These are phyloP conservation scores for Phyllosticta citrichinensis DNA, from an alignment of 2,329 filamentous ascomycete species.

Conservation along the genomic window DNA sequence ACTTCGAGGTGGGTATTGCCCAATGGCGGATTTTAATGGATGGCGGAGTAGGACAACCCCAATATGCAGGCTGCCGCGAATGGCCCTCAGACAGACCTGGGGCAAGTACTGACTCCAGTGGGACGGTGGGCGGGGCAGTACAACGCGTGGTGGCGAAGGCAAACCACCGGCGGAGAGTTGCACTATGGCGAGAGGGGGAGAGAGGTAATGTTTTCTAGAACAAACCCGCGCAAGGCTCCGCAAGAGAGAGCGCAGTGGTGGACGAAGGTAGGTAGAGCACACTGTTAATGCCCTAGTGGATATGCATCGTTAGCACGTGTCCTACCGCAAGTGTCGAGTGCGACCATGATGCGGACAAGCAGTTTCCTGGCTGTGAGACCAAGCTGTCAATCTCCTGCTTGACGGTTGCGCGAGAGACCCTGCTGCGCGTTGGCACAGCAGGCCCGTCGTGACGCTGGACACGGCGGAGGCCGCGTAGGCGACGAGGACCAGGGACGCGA, in stretches of 20 bases:
- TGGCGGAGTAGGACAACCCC: constrained; percentile 14
- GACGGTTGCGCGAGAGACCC: constrained; percentile 13
- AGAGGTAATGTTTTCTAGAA: not conserved
- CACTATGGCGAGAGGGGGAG: not conserved
- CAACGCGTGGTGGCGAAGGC: constrained; percentile 17
- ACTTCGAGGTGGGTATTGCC: constrained; percentile 9
- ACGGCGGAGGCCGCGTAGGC: not conserved
- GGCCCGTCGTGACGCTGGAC: not conserved
- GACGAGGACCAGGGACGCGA: constrained; percentile 6
- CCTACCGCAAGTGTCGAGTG: constrained; percentile 19
- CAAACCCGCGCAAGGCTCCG: constrained; percentile 13
- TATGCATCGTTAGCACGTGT: constrained; percentile 28
- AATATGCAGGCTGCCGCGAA: constrained; percentile 16
- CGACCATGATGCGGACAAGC: constrained; percentile 18
- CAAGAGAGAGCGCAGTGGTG: constrained; percentile 18
- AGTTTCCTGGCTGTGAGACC: constrained; percentile 25
- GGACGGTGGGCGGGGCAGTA: constrained; percentile 14
- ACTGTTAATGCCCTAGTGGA: constrained; percentile 14
- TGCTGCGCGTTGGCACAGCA: constrained; percentile 1
- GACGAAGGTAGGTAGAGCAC: constrained; percentile 12
- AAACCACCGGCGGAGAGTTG: constrained; percentile 14
- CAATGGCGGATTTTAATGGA: constrained; percentile 15
- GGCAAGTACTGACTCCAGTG: not conserved
- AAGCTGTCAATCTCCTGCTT: constrained; percentile 27
- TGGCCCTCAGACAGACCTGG: not conserved